Conservation (phyloP, 768 basidiomycete species). For the Agrocybe praecox region DNA sequence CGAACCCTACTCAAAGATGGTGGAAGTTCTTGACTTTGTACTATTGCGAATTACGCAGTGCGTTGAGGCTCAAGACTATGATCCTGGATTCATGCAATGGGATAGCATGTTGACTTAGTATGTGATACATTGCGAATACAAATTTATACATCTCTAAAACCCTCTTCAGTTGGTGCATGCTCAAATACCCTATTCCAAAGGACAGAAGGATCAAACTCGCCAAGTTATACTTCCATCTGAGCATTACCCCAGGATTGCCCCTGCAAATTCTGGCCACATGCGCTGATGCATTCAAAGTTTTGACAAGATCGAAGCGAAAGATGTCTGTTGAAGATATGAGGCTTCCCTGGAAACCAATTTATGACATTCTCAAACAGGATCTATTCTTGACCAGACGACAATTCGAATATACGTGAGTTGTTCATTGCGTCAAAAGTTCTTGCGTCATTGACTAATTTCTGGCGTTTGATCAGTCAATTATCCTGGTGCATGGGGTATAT, state of each 20-base stretch:
- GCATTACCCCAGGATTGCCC: conserved; percentile 77
- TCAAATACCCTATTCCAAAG: conserved; percentile 88
- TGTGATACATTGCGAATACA: conserved; percentile 27
- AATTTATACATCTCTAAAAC: conserved; percentile 10
- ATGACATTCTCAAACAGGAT: conserved; percentile 68
- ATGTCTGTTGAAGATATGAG: conserved; percentile 77
- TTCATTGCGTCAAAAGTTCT: not conserved
- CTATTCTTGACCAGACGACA: conserved; percentile 77
- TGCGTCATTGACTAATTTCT: not conserved
- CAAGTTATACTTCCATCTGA: conserved; percentile 78
- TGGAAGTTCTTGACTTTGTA: conserved; percentile 75
- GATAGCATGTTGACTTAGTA: conserved; percentile 76
- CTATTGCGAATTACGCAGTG: conserved; percentile 69
- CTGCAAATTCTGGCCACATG: conserved; percentile 67
- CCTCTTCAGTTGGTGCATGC: conserved; percentile 67
- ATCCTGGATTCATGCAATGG: conserved; percentile 80
- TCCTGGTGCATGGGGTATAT: conserved; percentile 79
- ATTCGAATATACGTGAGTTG: conserved; percentile 76
- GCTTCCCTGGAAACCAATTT: conserved; percentile 83
- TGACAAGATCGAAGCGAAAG: conserved; percentile 73
- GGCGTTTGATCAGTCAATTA: conserved; percentile 52
- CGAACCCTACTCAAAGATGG: conserved; percentile 77
- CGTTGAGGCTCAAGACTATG: conserved; percentile 80
- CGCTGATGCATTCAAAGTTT: conserved; percentile 59
- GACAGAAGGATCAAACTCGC: conserved; percentile 73